These are phyloP conservation scores for Thelonectria discophora DNA, from an alignment of 2,329 filamentous ascomycete species.

Conservation along the genomic window DNA sequence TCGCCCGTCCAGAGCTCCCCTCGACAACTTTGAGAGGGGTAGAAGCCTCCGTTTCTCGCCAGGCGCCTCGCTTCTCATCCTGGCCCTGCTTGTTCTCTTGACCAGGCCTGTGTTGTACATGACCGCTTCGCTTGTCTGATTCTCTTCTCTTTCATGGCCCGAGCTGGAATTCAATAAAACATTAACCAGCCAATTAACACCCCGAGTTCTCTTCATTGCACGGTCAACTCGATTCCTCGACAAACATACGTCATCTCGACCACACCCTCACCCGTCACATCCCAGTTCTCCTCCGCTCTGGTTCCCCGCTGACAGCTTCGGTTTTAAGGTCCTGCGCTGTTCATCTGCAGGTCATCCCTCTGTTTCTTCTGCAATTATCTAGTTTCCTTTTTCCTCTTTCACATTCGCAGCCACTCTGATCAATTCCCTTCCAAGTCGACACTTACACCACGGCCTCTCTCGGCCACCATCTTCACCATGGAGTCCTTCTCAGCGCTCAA, in stretches of 20 bases:
- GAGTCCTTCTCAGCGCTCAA: constrained; percentile 63
- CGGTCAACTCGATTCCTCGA: not conserved
- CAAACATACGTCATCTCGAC: constrained; percentile 26
- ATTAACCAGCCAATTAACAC: not conserved
- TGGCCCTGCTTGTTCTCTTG: constrained; percentile 8
- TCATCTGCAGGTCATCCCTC: constrained; percentile 15
- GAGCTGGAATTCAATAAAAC: not conserved
- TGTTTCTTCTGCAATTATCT: constrained; percentile 8
- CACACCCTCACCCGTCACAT: constrained; percentile 19
- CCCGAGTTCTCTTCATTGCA: not conserved
- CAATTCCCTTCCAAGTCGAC: constrained; percentile 1
- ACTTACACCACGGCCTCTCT: constrained; percentile 8
- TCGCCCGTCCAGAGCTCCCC: constrained; percentile 14
- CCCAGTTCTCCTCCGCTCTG: constrained; percentile 19
- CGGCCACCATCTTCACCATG: constrained; percentile 41
- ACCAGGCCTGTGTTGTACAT: not conserved
- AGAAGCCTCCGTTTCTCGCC: constrained; percentile 1
- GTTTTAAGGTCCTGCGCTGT: constrained; percentile 14
- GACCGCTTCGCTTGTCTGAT: not conserved
- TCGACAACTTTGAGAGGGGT: not conserved
- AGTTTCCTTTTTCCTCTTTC: not conserved
- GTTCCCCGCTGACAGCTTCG: constrained; percentile 27
- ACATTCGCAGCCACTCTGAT: constrained; percentile 8
- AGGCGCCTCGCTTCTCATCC: constrained; percentile 10
- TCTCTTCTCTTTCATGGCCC: not conserved